Percentiles rank a stretch among this genome's conserved stretches.
Evolutionary conservation across 1,284 basidiomycete species (phyloP).

Genomic region (Sanguinoderma infundibulare): DNA sequence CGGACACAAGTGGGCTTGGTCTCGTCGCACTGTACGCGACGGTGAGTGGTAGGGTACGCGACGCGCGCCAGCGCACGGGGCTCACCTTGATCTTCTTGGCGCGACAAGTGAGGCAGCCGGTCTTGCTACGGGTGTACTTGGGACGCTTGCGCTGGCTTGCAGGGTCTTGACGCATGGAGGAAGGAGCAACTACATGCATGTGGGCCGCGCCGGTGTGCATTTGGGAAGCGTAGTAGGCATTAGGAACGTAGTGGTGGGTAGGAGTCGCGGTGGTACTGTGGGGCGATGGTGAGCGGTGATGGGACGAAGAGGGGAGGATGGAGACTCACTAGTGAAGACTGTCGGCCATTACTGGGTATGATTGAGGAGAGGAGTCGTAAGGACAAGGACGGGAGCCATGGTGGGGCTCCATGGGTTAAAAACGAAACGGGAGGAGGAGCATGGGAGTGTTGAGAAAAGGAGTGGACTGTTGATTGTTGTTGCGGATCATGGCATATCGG

Average conservation of each 20-base stretch:
- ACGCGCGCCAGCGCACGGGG: slow-evolving; percentile 16
- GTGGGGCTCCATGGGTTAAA: slow-evolving; percentile 34
- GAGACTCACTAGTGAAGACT: slow-evolving; percentile 61
- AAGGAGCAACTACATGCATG: slow-evolving; percentile 50
- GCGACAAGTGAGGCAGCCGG: slow-evolving; percentile 83
- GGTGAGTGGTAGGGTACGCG: slow-evolving; percentile 17
- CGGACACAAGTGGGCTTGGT: slow-evolving; percentile 80
- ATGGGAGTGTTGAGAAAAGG: slow-evolving; percentile 27
- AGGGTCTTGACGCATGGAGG: slow-evolving; percentile 45
- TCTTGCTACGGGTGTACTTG: slow-evolving; percentile 87
- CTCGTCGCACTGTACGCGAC: slow-evolving; percentile 71
- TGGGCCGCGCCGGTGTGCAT: slow-evolving; percentile 41
- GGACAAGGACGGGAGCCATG: slow-evolving; percentile 28
- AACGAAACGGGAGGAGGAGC: slow-evolving; percentile 26
- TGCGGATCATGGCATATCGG: slow-evolving; percentile 40
- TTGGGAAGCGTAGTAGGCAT: slow-evolving; percentile 48
- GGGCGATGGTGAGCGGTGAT: slow-evolving; percentile 27
- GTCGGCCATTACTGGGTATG: slow-evolving; percentile 57
- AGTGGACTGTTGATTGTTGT: slow-evolving; percentile 33
- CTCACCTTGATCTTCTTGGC: slow-evolving; percentile 86
- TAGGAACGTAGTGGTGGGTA: slow-evolving; percentile 45
- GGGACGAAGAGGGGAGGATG: slow-evolving; percentile 12
- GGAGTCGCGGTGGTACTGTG: slow-evolving; percentile 33
- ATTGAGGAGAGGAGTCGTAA: slow-evolving; percentile 33
- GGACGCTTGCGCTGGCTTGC: slow-evolving; percentile 72